Evolutionary conservation across 2,329 filamentous ascomycete species (phyloP), one percentile per base, ranked within the genome.

Genomic region (Neonectria sp.): DNA sequence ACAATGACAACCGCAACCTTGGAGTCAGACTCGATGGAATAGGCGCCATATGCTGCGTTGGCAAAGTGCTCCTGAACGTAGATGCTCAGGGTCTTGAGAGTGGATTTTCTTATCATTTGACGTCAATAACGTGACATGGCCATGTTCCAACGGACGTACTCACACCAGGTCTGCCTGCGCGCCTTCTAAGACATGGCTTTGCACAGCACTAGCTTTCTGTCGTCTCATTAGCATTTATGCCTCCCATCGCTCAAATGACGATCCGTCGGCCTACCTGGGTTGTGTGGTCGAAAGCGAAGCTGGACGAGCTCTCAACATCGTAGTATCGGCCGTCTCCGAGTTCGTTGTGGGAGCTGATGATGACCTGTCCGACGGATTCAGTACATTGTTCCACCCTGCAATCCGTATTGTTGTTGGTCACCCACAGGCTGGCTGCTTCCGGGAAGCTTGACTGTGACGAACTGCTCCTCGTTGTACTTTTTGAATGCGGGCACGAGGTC

Each of bases 381-480:
- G 73, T 43, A 49, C n/a, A 48, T 6, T 13, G 17, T 9, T 9
- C 11, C 45, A 43, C 37, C 37, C 31, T n/a, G 21, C 48, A 9
- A 21, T n/a, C 21, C 21, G 17, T 15, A 5, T 15, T 43, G 24
- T 53, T 59, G 31, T 21, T 60, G 37, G 21, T 58, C 35, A 75
- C 80, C 55, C 63, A 84, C 82, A 61, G 78, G 76, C 80, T 94
- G 91, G 81, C 90, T 95, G 79, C 93, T 90, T 33, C 95, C 95
- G 0, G 95, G 95, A 63, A 99, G 89, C 86, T 97, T 97, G 69
- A 94, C 92, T 17, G 95, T 95, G 55, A 91, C 84, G 81, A 98
- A 93, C 82, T 99, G 96, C 82, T 95, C 92, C 83, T 99, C 95
- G 77, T 98, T 98, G 88, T 99, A 98, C 82, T 93, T 94, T 82